Base-by-base conservation (phyloP, 305 asterid species). In the Plantago lanceolata region DNA sequence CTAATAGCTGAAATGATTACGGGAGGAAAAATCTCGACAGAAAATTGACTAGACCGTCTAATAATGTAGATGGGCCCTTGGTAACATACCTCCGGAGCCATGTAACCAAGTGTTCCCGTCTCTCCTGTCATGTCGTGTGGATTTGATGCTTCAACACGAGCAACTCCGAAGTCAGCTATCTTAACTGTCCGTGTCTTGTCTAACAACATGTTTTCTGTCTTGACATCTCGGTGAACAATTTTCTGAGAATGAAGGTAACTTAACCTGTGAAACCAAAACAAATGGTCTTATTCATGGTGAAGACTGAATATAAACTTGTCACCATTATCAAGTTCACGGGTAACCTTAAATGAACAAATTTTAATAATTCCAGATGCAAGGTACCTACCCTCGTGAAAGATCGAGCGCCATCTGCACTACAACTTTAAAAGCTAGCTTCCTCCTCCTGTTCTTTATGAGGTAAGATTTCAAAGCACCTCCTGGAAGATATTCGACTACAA, bases 61-160 rank as follows among this genome's bases (percentile, higher is more conserved):
- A 40, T 40, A 40, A 9, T 40, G 45, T 40, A 40, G 15, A 56
- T 56, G 44, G 26, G 7, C 45, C 45, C 4, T 26, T 26, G n/a
- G 9, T 0, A 53, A 57, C 33, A 59, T 79, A 90, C 97, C 96
- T 90, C 97, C 0, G 97, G 97, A 48, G 97, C 97, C 97, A 90
- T 90, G 82, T 90, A 90, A 59, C 97, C 97, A 8, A 90, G 94
- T 43, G 97, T 90, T 61, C 97, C 97, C 0, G 97, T 90, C 77
- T 87, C 97, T 60, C 97, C 97, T 0, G 97, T 90, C 97, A 90
- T 90, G 81, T 90, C 97, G 63, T 84, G 78, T 13, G 97, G 97
- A 77, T 90, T 87, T 8, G 95, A 87, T 62, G 97, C 97, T 75
- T 90, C 97, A 54, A 90, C 93, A 33, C 97, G 95, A 57, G 97